Base-by-base conservation (phyloP, 306 rosid genomes). In the Cicer judaicum region DNA sequence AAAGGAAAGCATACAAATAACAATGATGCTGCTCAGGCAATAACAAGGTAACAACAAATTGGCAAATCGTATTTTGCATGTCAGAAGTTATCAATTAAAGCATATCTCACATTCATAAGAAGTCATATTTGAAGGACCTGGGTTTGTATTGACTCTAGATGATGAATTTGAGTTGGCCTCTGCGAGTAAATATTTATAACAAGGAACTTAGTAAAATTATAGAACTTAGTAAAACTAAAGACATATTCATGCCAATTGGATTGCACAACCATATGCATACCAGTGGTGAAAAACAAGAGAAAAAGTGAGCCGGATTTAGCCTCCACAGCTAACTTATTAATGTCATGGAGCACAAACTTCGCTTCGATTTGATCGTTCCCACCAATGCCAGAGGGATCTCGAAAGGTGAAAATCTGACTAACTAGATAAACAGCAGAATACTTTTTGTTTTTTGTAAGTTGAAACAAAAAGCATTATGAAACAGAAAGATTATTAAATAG, bases 241-340 rank as follows among this genome's bases (percentile, higher is more conserved):
- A 36, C 7, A n/a, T 48, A 14, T 54, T 38, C 54, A 41, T 68
- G 53, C 43, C 69, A 80, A 53, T 40, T 7, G 74, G 68, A 59
- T 13, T 14, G 60, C 68, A 69, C 49, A 78, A 66, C 15, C 49
- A 61, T 63, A 76, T 68, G 56, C 85, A 68, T 92, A 95, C 99
- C 97, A 71, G 83, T 74, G 84, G 89, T 86, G 76, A 92, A 87
- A 61, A 95, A 74, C 81, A 92, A 79, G 80, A 92, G 76, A 48
- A 83, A 81, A 78, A 85, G 78, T 57, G 90, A 78, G 53, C 86
- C 85, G 29, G 89, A 81, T 60, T 57, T 84, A 62, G 88, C 93
- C 67, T 88, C 89, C 59, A 7, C 46, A 9, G 89, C 88, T 48
- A 94, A 85, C 92, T 86, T 92, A 47, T 75, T 81, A 64, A 80